Percentiles rank a stretch among this genome's conserved stretches.
These are phyloP conservation scores for Colletotrichum higginsianum DNA, from an alignment of 2,329 filamentous ascomycete species.

Conservation along the genomic window DNA sequence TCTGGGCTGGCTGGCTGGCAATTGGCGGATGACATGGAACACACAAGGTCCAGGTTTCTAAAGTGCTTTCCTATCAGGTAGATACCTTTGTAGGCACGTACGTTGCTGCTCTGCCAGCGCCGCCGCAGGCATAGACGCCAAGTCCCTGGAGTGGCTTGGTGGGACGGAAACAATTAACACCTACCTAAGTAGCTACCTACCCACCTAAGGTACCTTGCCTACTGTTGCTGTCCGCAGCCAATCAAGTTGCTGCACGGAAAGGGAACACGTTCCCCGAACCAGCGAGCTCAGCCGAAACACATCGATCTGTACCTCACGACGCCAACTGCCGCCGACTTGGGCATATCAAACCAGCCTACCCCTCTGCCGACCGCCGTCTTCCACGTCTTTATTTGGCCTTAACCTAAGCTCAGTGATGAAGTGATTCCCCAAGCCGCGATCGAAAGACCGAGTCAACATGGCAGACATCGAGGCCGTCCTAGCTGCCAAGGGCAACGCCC, in stretches of 20 bases:
- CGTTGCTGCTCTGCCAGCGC: constrained; percentile 21
- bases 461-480: constrained; percentile 43
- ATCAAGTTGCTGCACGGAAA: constrained; percentile 33
- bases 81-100: not conserved
- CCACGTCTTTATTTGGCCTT: not conserved
- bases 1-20: not conserved
- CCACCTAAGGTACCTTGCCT: too few species aligned
- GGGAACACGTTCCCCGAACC: constrained; percentile 42
- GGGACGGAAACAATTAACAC: constrained; percentile 17
- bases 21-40: constrained; percentile 15
- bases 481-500: constrained; percentile 38
- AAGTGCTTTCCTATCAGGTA: not conserved
- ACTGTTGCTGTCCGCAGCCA: not conserved
- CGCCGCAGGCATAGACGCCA: constrained; percentile 6
- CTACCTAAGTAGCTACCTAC: too few species aligned
- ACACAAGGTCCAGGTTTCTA: constrained; percentile 16
- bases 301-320: constrained; percentile 10
- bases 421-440: constrained; percentile 18
- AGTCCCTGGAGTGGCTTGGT: constrained; percentile 15
- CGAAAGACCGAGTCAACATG: constrained; percentile 42
- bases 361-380: not conserved
- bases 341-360: constrained; percentile 7
- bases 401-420: constrained; percentile 27
- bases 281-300: constrained; percentile 40
- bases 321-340: constrained; percentile 27